phyloP scores from a whole-genome alignment of 805 yeast species.

The Metschnikowia peoriensis region DNA sequence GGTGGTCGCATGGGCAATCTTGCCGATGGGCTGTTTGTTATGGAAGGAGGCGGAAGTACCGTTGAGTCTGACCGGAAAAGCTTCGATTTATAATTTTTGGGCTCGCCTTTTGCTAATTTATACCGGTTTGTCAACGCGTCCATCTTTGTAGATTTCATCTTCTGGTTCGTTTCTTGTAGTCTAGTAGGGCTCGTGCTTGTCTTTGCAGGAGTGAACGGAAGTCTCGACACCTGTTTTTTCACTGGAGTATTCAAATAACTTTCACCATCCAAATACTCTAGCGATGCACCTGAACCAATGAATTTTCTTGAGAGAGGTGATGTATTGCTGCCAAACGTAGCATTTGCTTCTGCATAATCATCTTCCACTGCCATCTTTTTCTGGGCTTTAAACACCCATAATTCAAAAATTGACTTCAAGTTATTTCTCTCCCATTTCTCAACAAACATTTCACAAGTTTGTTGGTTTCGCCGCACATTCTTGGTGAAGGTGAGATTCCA shows the following conservation, averaged over 20 bases:
- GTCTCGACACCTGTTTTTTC: conserved; percentile 22
- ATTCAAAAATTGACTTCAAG: conserved; percentile 31
- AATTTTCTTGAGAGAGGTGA: conserved; percentile 34
- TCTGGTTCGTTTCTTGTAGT: conserved; percentile 38
- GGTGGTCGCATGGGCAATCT: conserved; percentile 8
- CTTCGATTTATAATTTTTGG: background rate
- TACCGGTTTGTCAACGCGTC: conserved; percentile 35
- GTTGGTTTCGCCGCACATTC: conserved; percentile 31
- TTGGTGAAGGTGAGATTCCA: conserved; percentile 40
- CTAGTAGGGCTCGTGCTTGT: conserved; percentile 26
- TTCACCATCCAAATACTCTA: conserved; percentile 10
- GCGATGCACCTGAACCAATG: conserved; percentile 6
- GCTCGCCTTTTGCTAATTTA: conserved; percentile 17
- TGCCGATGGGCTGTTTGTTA: background rate
- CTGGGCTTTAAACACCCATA: conserved; percentile 34
- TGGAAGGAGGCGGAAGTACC: conserved; percentile 2
- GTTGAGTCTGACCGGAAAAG: conserved; percentile 1
- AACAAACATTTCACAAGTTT: conserved; percentile 33
- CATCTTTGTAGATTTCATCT: conserved; percentile 32
- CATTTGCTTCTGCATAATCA: conserved; percentile 18
- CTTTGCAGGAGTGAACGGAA: conserved; percentile 25
- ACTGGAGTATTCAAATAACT: conserved; percentile 37
- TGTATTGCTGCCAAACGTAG: conserved; percentile 24
- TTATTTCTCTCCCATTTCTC: conserved; percentile 32
- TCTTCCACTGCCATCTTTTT: conserved; percentile 9